These are phyloP conservation scores for Aspergillus hancockii DNA, from an alignment of 495 filamentous ascomycete genomes.

Conservation along the genomic window DNA sequence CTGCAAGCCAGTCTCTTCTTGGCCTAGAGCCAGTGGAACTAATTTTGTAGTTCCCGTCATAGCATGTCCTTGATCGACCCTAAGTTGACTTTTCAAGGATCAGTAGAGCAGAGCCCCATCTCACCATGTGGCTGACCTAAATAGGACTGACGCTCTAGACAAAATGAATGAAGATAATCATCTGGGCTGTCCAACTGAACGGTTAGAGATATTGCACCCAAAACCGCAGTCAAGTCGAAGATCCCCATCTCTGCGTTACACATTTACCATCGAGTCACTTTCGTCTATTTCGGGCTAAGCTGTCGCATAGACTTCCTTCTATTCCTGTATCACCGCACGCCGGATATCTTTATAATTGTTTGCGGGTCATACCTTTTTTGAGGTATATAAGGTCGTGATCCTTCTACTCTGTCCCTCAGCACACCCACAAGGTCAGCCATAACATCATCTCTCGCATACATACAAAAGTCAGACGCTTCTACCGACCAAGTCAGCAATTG, in stretches of 20 bases:
- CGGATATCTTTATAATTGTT: constrained; percentile 5
- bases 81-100: constrained; percentile 7
- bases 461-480: not conserved
- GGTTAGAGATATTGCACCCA: constrained; percentile 1
- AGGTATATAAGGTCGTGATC: constrained; percentile 19
- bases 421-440: constrained; percentile 8
- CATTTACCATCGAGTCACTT: constrained; percentile 11
- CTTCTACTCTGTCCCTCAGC: constrained; percentile 1
- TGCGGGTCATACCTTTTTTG: not conserved
- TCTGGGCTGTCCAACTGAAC: not conserved
- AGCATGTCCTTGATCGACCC: constrained; percentile 1
- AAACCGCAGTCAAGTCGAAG: constrained; percentile 17
- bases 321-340: constrained; percentile 20
- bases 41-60: constrained; percentile 10
- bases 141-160: not conserved
- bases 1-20: constrained; percentile 11
- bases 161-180: constrained; percentile 2
- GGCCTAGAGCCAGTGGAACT: constrained; percentile 15
- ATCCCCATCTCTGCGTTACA: constrained; percentile 22
- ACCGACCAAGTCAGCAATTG: not conserved
- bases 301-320: constrained; percentile 5
- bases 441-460: not conserved
- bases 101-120: constrained; percentile 15
- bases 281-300: constrained; percentile 1
- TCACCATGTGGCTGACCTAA: constrained; percentile 13